These are phyloP conservation scores for Skeletonema potamos DNA, from an alignment of 108 stramenopile genomes.

Conservation along the genomic window DNA sequence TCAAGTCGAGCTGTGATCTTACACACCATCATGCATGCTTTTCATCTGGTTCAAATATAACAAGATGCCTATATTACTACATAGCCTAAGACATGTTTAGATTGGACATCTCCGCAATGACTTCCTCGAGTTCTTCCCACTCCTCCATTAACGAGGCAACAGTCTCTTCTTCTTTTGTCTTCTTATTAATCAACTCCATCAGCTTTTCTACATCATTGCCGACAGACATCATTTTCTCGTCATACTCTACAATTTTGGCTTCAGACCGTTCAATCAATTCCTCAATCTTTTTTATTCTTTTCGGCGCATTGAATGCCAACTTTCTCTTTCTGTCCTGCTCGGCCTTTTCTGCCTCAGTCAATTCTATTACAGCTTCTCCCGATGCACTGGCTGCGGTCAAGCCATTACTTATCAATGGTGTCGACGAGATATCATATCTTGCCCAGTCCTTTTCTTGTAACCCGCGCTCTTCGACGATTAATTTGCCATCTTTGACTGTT, in stretches of 20 bases:
- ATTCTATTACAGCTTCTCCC: conserved; percentile 12
- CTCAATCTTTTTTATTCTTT: conserved; percentile 78
- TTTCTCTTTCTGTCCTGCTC: conserved; percentile 63
- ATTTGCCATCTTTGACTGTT: conserved; percentile 75
- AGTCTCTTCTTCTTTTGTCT: conserved; percentile 48
- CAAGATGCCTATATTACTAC: neutral
- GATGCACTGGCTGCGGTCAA: neutral
- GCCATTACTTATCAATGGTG: conserved; percentile 20
- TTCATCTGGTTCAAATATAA: no score
- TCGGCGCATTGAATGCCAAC: conserved; percentile 81
- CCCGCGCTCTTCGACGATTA: conserved; percentile 74
- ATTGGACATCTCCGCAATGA: conserved; percentile 47
- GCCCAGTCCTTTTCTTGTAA: conserved; percentile 80
- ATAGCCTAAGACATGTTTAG: neutral
- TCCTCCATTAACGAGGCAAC: conserved; percentile 73
- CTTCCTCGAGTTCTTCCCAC: conserved; percentile 78
- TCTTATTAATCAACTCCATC: conserved; percentile 60
- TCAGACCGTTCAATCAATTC: conserved; percentile 70
- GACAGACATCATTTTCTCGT: conserved; percentile 76
- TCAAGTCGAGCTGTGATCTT: conserved; percentile 37
- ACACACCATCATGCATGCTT: no score
- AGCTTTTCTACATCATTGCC: conserved; percentile 78
- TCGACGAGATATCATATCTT: conserved; percentile 42
- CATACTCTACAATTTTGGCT: conserved; percentile 58
- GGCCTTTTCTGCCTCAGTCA: conserved; percentile 42